phyloP scores from a whole-genome alignment of 2,329 filamentous ascomycete species.

The Fusarium palustre region DNA sequence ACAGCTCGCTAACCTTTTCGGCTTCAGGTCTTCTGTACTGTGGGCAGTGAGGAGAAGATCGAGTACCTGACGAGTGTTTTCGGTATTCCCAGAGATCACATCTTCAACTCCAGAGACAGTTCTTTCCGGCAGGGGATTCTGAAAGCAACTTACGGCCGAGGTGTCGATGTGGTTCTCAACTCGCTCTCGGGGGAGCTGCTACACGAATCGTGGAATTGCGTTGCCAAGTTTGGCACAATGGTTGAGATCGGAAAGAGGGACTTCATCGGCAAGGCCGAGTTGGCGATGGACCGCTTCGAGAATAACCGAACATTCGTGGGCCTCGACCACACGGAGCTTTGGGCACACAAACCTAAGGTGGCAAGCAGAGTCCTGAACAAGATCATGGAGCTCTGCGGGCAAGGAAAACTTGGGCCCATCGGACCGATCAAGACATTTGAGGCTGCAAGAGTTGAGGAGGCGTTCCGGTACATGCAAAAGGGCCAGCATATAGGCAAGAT shows the following conservation, averaged over 20 bases:
- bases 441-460: constrained; percentile 29
- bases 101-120: constrained; percentile 51
- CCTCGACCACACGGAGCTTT: constrained; percentile 50
- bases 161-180: constrained; percentile 57
- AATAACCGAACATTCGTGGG: constrained; percentile 49
- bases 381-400: constrained; percentile 13
- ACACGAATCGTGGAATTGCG: constrained; percentile 57
- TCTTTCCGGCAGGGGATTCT: constrained; percentile 50
- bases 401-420: constrained; percentile 41
- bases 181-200: constrained; percentile 56
- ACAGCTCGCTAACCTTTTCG: neutral
- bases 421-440: constrained; percentile 5
- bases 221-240: constrained; percentile 59
- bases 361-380: neutral
- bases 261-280: constrained; percentile 52
- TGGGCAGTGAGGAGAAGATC: constrained; percentile 53
- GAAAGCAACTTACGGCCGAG: constrained; percentile 43
- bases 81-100: constrained; percentile 48
- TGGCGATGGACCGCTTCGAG: constrained; percentile 61
- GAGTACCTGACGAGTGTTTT: constrained; percentile 49
- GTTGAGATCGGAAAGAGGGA: constrained; percentile 61
- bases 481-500: constrained; percentile 58
- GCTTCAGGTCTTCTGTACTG: constrained; percentile 43
- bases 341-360: constrained; percentile 9
- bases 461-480: constrained; percentile 58